Conservation (phyloP, 352 stramenopile species). For the Aphanomyces cochlioides region DNA sequence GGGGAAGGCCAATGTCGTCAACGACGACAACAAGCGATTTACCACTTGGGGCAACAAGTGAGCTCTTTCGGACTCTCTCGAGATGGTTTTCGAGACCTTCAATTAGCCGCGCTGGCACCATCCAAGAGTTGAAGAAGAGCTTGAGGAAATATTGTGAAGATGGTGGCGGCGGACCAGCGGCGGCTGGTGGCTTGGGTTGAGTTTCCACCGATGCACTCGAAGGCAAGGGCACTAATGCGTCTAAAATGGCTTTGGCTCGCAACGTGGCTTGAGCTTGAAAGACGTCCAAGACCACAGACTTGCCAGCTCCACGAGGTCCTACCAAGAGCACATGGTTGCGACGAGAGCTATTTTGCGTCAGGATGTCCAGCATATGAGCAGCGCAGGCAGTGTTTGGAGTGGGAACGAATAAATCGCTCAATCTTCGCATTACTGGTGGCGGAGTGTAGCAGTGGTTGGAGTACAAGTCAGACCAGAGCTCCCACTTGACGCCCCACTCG, state of each 20-base stretch:
- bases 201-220: not conserved
- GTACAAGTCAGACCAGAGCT: conserved; percentile 65
- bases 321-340: conserved; percentile 42
- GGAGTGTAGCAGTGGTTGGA: conserved; percentile 41
- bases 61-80: conserved; percentile 21
- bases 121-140: not conserved
- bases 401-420: conserved; percentile 36
- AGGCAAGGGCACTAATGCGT: not conserved
- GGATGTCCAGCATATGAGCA: conserved; percentile 46
- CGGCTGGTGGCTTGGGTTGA: not conserved
- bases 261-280: conserved; percentile 8
- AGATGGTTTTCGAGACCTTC: conserved; percentile 14
- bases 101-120: not conserved
- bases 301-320: conserved; percentile 46
- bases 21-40: conserved; percentile 23
- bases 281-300: conserved; percentile 37
- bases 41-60: not conserved
- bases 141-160: not conserved
- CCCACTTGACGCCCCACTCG: conserved; percentile 70
- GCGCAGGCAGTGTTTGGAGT: conserved; percentile 40
- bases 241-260: conserved; percentile 1
- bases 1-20: conserved; percentile 20
- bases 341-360: conserved; percentile 37
- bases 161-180: not conserved
- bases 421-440: not conserved